A percentile compares a stretch with the other conserved stretches of the same genome.
These are phyloP conservation scores for Lipomyces japonicus DNA, from an alignment of 805 yeast species.

Conservation along the genomic window DNA sequence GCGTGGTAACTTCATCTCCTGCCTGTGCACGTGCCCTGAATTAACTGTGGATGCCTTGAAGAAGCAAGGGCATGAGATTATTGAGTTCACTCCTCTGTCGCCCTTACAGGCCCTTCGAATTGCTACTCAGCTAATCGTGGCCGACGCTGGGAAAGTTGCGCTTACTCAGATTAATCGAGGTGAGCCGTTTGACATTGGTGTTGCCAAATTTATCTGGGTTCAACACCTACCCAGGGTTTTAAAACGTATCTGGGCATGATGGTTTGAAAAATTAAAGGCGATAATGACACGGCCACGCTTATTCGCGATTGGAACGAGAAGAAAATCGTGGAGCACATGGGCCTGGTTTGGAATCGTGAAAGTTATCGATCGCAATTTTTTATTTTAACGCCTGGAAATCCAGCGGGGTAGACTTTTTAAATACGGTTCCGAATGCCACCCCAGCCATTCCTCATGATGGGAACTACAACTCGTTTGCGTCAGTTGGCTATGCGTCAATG, in stretches of 20 bases:
- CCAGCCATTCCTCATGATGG: conserved; percentile 44
- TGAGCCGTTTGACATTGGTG: conserved; percentile 41
- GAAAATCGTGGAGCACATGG: conserved; percentile 40
- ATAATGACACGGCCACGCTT: conserved; percentile 40
- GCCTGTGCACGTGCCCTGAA: conserved; percentile 44
- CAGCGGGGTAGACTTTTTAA: conserved; percentile 39
- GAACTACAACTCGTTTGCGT: conserved; percentile 38
- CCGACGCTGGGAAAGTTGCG: conserved; percentile 38
- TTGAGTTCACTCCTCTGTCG: conserved; percentile 47
- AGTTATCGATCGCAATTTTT: conserved; percentile 36
- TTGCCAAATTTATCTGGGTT: conserved; percentile 35
- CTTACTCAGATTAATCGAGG: conserved; percentile 31
- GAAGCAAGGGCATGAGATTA: conserved; percentile 47
- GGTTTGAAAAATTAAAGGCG: conserved; percentile 36
- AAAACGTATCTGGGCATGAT: conserved; percentile 39
- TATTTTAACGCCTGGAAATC: conserved; percentile 39
- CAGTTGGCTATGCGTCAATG: conserved; percentile 52
- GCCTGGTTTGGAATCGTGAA: conserved; percentile 38
- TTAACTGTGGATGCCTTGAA: conserved; percentile 41
- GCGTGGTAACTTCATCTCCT: conserved; percentile 51
- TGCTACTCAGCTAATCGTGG: conserved; percentile 43
- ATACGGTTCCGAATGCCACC: conserved; percentile 44
- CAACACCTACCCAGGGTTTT: conserved; percentile 38
- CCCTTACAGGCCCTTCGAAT: conserved; percentile 58
- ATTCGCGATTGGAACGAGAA: conserved; percentile 39